phyloP scores from a whole-genome alignment of 768 basidiomycete species.

The Suillus subaureus region DNA sequence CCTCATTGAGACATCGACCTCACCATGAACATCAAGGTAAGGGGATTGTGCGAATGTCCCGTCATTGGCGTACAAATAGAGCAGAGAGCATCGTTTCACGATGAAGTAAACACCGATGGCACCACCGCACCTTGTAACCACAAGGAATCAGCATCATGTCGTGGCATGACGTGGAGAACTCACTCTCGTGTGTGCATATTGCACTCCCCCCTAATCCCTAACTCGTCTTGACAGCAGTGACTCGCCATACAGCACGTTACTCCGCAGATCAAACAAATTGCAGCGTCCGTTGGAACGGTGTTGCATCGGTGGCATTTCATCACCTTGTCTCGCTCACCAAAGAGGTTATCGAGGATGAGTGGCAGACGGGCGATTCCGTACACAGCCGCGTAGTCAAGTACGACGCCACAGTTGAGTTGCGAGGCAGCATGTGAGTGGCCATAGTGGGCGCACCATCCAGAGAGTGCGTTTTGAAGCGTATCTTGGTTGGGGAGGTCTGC shows the following conservation, averaged over 20 bases:
- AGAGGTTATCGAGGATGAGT: constrained; percentile 78
- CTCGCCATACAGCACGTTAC: constrained; percentile 86
- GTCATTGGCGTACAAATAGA: constrained; percentile 86
- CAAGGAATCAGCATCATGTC: constrained; percentile 6
- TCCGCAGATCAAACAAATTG: constrained; percentile 92
- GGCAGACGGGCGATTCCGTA: constrained; percentile 88
- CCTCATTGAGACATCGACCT: constrained; percentile 92
- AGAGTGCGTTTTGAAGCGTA: constrained; percentile 84
- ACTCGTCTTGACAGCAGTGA: constrained; percentile 75
- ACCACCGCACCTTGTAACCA: constrained; percentile 75
- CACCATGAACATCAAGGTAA: constrained; percentile 93
- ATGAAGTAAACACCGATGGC: constrained; percentile 88
- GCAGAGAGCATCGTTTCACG: constrained; percentile 86
- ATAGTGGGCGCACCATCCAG: constrained; percentile 90
- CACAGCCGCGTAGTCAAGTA: constrained; percentile 78
- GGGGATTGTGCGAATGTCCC: constrained; percentile 90
- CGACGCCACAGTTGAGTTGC: constrained; percentile 77
- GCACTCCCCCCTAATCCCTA: constrained; percentile 77
- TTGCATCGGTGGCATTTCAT: constrained; percentile 77
- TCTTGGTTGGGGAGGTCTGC: constrained; percentile 81
- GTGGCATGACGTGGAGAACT: constrained; percentile 37
- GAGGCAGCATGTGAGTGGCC: constrained; percentile 78
- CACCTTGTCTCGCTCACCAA: constrained; percentile 71
- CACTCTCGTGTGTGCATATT: constrained; percentile 95
- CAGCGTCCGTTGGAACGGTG: constrained; percentile 81